Conservation (phyloP, 345 rosid species). For the Rhodamnia argentea region DNA sequence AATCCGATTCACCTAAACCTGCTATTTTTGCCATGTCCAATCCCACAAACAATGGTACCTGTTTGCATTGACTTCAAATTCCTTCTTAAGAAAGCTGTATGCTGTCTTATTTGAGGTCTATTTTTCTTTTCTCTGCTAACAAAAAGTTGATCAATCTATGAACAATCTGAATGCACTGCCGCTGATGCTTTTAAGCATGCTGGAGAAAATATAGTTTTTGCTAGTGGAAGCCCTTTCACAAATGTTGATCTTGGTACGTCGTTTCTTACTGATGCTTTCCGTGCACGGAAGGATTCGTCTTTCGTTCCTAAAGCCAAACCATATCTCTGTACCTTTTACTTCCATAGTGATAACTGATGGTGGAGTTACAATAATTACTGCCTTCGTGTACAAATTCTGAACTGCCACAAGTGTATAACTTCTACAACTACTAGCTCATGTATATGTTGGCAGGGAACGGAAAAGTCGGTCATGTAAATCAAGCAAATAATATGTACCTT, state of each 20-base stretch:
- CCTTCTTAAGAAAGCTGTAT: neutral
- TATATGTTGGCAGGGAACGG: slow-evolving; percentile 58
- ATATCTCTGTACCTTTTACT: neutral
- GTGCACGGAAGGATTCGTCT: neutral
- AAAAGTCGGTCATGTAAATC: slow-evolving; percentile 84
- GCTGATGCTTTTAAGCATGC: slow-evolving; percentile 89
- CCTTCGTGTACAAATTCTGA: neutral
- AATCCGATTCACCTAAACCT: slow-evolving; percentile 74
- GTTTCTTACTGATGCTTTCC: slow-evolving; percentile 2
- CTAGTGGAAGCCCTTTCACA: slow-evolving; percentile 97
- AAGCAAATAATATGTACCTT: slow-evolving; percentile 97
- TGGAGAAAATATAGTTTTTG: slow-evolving; percentile 86
- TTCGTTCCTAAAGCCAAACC: neutral
- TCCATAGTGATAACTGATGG: neutral
- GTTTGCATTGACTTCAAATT: neutral
- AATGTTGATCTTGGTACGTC: slow-evolving; percentile 69
- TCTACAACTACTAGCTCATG: neutral
- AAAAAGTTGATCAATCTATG: neutral
- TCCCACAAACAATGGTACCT: slow-evolving; percentile 82
- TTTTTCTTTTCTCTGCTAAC: neutral
- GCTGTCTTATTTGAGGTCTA: neutral
- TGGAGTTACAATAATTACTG: neutral
- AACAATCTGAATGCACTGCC: slow-evolving; percentile 92
- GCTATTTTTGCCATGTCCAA: slow-evolving; percentile 98
- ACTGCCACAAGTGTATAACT: neutral